Evolutionary conservation across 2,329 filamentous ascomycete species (phyloP).

Genomic region (Neonectria magnoliae): DNA sequence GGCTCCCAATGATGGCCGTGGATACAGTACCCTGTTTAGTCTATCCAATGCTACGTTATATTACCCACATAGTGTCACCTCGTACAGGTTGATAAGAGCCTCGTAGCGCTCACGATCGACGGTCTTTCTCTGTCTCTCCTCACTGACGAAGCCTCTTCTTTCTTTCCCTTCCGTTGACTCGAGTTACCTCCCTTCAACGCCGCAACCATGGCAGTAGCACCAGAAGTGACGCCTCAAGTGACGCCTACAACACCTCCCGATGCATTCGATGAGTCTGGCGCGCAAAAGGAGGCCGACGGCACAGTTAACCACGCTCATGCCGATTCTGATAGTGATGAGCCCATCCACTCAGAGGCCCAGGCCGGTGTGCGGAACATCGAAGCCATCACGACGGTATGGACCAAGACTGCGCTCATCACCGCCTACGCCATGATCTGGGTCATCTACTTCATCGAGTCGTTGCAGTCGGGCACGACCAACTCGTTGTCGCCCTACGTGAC

Average conservation of each 20-base stretch:
- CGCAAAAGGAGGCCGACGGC: not conserved
- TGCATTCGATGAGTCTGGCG: conserved; percentile 1
- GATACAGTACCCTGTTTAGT: not conserved
- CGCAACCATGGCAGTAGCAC: not conserved
- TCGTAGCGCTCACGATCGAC: not conserved
- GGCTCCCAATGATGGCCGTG: not conserved
- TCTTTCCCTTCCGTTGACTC: not conserved
- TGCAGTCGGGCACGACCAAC: conserved; percentile 52
- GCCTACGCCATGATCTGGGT: conserved; percentile 56
- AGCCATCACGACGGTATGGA: conserved; percentile 53
- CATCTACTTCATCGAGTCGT: conserved; percentile 58
- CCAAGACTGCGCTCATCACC: conserved; percentile 47
- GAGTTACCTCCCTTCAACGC: not conserved
- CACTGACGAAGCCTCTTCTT: not conserved
- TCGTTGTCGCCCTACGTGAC: conserved; percentile 56
- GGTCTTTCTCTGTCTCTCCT: not conserved
- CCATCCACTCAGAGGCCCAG: conserved; percentile 34
- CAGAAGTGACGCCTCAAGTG: not conserved
- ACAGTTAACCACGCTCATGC: not conserved
- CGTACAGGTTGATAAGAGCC: not conserved
- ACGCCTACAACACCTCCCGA: not conserved
- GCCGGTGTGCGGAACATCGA: conserved; percentile 53
- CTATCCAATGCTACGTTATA: not conserved
- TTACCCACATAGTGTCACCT: not conserved
- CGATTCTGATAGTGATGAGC: conserved; percentile 4